Evolutionary conservation across 257 asterid genomes (phyloP), one percentile per base, ranked within the genome.

Genomic region (Capsicum chinense): DNA sequence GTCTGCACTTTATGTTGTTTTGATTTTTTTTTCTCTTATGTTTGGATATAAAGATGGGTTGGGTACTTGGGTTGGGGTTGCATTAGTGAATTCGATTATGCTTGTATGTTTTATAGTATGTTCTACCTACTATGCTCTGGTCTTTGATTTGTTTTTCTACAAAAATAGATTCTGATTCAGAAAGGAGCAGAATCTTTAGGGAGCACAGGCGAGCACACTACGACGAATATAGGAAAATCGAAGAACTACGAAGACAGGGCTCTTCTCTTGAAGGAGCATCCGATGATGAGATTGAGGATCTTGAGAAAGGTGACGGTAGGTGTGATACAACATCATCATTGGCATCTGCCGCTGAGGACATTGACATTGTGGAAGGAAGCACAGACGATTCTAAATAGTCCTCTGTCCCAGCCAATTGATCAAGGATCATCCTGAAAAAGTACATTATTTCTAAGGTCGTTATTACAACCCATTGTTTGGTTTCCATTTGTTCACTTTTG

Each of bases 191-290:
- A 88, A 87, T 85, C 95, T 95, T 95, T 79, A 88, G 88, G 89
- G 98, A 93, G 92, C 97, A 91, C 17, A 89, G 99, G 86, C 93
- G 93, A 84, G 97, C 90, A 80, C 99, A 95, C 87, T 95, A 95
- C 68, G 97, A 95, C 11, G 99, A 95, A 90, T 95, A 91, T 86
- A 92, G 80, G 83, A 93, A 89, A 85, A 93, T 93, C 86, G 94
- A 82, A 87, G 97, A 95, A 85, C 90, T 87, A 81, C 94, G 87
- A 35, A 86, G 89, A 69, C 50, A 85, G 16, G 94, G 94, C 19
- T 90, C 98, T 19, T 83, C 84, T 35, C 84, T 73, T 9, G 92
- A 92, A 63, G 92, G 86, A 3, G 93, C 86, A 35, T 89, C 91
- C 5, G 93, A 92, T n/a, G 95, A 92, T 50, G 97, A 91, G 64